Evolutionary conservation across 2,329 filamentous ascomycete species (phyloP).

Genomic region (Elsinoe ampelina): DNA sequence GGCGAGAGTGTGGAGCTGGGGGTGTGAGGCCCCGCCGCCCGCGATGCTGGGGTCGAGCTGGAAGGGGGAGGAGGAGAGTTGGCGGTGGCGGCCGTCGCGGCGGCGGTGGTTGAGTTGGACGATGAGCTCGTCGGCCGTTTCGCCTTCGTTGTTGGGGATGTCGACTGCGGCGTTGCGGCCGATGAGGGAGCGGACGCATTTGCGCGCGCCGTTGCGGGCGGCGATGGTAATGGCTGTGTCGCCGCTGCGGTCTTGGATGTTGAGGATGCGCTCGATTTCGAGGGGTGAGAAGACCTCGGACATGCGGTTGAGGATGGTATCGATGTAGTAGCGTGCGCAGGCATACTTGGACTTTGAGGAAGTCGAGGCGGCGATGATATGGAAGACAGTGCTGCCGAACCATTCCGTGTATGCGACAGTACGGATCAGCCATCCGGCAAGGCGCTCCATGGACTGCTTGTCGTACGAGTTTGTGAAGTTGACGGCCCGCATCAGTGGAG

Average conservation of each 20-base stretch:
- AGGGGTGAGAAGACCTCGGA: constrained; percentile 66
- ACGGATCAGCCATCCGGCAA: constrained; percentile 73
- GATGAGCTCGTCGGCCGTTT: constrained; percentile 78
- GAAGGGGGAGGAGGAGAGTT: constrained; percentile 63
- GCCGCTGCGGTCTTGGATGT: constrained; percentile 73
- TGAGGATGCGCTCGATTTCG: constrained; percentile 68
- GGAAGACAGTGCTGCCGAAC: constrained; percentile 79
- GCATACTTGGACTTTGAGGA: constrained; percentile 77
- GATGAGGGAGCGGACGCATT: constrained; percentile 57
- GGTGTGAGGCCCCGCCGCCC: constrained; percentile 4
- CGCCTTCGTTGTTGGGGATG: constrained; percentile 69
- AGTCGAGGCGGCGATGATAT: constrained; percentile 86
- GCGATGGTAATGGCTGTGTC: constrained; percentile 87
- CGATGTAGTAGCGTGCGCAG: constrained; percentile 86
- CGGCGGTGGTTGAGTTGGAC: constrained; percentile 60
- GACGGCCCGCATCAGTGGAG: constrained; percentile 86
- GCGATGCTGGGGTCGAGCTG: constrained; percentile 21
- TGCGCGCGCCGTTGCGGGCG: constrained; percentile 77
- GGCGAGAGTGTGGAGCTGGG: constrained; percentile 1
- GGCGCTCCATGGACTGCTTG: constrained; percentile 76
- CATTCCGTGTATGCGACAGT: constrained; percentile 74
- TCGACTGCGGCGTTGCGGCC: constrained; percentile 74
- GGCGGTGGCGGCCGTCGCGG: constrained; percentile 43
- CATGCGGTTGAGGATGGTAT: constrained; percentile 80
- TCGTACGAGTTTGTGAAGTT: constrained; percentile 97